Evolutionary conservation across 371 early-diverging fungal species (phyloP), one percentile per base, ranked within the genome.

Genomic region (Mycotypha africana): DNA sequence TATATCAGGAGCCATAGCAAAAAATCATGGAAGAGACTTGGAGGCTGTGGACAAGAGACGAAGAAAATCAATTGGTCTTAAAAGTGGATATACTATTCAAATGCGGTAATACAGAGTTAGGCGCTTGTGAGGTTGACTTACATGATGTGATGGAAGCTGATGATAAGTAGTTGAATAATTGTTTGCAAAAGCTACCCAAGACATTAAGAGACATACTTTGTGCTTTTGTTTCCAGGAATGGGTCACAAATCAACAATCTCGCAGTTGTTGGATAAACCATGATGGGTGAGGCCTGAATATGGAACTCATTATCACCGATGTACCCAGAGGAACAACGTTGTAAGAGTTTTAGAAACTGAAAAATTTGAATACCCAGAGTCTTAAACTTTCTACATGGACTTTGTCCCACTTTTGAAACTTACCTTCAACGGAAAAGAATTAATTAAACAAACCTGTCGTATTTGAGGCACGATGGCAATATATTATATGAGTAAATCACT

Each of bases 171-270:
- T 20, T 47, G 30, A 23, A 47, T 47, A 39, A 47, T 39, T 30
- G 39, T 16, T 19, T 48, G 20, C n/a, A 43, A 3, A 53, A 53
- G 23, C 47, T 47, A 14, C 47, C 47, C 7, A 53, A 47, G 38
- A 38, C 43, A 11, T 21, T 53, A 7, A 53, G 38, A 38, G 47
- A 53, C 19, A 53, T 53, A 43, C 28, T 47, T 20, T 45, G 28
- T 17, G 17, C 17, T 22, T 39, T 44, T 30, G 23, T 51, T 4
- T 21, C 38, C 12, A 16, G 31, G 12, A 45, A 38, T 21, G 45
- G 32, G 25, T 15, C 20, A n/a, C 25, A 51, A 39, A 38, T 39
- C 17, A 43, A 50, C 16, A 15, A 31, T 11, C 14, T 50, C n/a
- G 38, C 23, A 14, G 40, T 45, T 25, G 24, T 45, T 38, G 50